Conservation (phyloP, 176 grass and related monocot species). For the Neostapfia colusana region DNA sequence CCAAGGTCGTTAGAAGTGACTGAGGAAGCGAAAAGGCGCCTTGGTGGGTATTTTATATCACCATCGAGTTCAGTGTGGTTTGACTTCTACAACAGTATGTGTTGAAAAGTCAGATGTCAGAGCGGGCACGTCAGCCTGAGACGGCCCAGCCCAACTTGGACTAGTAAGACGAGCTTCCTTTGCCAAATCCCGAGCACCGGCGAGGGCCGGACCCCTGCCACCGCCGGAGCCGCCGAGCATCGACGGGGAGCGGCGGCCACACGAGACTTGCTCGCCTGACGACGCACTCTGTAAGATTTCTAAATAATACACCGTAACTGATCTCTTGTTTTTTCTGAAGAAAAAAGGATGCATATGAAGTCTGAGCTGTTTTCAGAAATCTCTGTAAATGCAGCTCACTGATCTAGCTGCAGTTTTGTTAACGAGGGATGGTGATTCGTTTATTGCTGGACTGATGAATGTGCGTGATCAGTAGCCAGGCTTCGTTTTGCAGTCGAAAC, state of each 20-base stretch:
- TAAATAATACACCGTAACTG: no score
- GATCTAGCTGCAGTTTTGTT: no score
- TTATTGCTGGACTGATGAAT: no score
- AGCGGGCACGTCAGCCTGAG: background rate
- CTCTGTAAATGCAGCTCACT: no score
- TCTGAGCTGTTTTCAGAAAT: no score
- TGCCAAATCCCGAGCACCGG: no score
- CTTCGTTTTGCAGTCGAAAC: background rate
- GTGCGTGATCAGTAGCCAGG: no score
- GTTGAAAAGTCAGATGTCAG: background rate
- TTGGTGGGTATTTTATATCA: background rate
- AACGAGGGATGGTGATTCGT: no score
- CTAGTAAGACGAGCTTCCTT: background rate
- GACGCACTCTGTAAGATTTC: no score
- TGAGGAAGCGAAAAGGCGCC: background rate
- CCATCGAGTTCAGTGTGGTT: background rate
- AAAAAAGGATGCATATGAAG: no score
- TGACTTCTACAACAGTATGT: background rate
- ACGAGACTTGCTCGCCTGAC: constrained; percentile 50
- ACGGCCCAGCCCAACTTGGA: background rate
- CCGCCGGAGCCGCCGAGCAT: constrained; percentile 51
- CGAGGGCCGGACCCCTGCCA: no score
- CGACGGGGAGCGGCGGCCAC: constrained; percentile 53
- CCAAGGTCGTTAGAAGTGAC: background rate
- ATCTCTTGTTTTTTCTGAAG: no score